Conservation (phyloP, 1,284 basidiomycete species). For the Acaromyces ingoldii region DNA sequence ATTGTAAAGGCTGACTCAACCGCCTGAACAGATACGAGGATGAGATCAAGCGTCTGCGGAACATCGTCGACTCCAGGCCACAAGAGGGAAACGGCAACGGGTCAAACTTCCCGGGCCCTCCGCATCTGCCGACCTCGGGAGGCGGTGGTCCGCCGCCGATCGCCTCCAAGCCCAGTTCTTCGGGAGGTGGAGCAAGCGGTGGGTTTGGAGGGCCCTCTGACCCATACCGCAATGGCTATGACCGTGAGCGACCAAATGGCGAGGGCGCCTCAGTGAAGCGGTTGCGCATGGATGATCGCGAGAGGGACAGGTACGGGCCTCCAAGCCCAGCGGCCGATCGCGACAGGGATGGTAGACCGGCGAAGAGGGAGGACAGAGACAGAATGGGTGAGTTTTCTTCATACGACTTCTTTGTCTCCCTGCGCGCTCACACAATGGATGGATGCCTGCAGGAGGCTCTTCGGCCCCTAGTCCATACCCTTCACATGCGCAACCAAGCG, state of each 20-base stretch:
- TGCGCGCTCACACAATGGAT: no score
- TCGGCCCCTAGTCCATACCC: background rate
- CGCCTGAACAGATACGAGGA: constrained; percentile 60
- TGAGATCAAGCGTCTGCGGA: constrained; percentile 64
- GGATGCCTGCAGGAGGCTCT: no score
- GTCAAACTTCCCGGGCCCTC: constrained; percentile 19
- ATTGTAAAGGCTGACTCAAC: background rate
- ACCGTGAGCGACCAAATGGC: constrained; percentile 38
- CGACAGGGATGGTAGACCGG: background rate
- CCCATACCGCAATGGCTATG: constrained; percentile 32
- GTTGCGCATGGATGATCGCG: background rate
- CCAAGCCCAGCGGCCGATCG: background rate
- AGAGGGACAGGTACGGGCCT: constrained; percentile 1
- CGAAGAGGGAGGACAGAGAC: constrained; percentile 1
- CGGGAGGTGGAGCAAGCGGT: background rate
- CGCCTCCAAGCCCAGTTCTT: constrained; percentile 21
- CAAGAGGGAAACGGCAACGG: constrained; percentile 18
- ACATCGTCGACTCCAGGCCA: constrained; percentile 58
- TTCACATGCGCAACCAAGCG: background rate
- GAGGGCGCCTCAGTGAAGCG: background rate
- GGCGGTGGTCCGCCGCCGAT: constrained; percentile 41
- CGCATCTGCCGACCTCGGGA: constrained; percentile 30
- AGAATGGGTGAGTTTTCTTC: no score
- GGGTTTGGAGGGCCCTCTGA: constrained; percentile 8
- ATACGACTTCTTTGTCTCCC: no score